Evolutionary conservation across 495 filamentous ascomycete species (phyloP), one percentile per base, ranked within the genome.

Genomic region (Neurospora discreta): DNA sequence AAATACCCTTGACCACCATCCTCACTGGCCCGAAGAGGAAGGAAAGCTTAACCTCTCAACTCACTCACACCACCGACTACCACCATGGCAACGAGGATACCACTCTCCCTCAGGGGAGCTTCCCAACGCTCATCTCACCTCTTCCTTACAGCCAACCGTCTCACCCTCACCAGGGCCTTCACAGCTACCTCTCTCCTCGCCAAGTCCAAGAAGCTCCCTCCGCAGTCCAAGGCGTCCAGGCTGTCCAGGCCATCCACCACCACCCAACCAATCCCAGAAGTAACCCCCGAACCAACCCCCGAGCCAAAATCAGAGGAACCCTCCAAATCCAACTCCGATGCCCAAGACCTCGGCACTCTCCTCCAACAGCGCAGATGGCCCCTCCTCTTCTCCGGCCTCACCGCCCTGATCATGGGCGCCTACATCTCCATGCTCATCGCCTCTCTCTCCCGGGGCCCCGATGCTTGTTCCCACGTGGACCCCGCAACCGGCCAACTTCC

Each of bases 391-490:
- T 70, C 75, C 71, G 68, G 73, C 71, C 10, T 77, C 70, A 15
- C 70, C 6, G 69, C 72, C 77, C 26, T 81, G 72, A 7, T 74
- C 73, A 20, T 78, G 58, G 44, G 73, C 70, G 39, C 77, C 73
- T 72, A 83, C 77, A 18, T 81, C 74, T 73, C 80, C 75, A 11
- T 76, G 72, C n/a, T 83, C 71, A 5, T 81, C 72, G 43, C 77
- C 75, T 68, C 76, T 69, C 8, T 75, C 72, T 11, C 78, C 72
- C 70, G 76, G 67, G 33, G 68, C 39, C 23, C 42, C 0, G 38
- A 40, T 20, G 9, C 68, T 60, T 23, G 70, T 46, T 33, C 13
- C 44, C 68, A 23, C 70, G 39, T 39, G 0, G 65, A 40, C 39
- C 68, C 33, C 18, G 18, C 72, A 7, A 65, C 40, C 7, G 23